Evolutionary conservation across 805 yeast genomes (phyloP).

Genomic region (Kregervanrija delftensis): DNA sequence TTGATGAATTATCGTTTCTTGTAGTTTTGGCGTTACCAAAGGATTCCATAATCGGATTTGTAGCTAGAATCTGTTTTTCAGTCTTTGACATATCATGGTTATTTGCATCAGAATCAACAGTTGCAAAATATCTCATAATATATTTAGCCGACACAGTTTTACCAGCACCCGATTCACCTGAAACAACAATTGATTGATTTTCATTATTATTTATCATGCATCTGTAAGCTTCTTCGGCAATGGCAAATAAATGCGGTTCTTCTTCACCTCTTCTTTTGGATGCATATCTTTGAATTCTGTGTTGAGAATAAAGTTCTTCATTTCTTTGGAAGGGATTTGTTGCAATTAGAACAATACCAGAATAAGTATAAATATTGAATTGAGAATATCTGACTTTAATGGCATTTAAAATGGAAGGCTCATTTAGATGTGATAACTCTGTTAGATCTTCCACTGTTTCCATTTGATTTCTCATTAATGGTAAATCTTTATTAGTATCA

Average conservation of each 20-base stretch:
- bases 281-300: conserved; percentile 90
- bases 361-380: conserved; percentile 87
- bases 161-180: conserved; percentile 99
- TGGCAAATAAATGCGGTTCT: conserved; percentile 95
- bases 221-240: conserved; percentile 95
- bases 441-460: conserved; percentile 96
- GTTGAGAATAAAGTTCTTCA: conserved; percentile 85
- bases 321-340: conserved; percentile 92
- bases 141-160: conserved; percentile 95
- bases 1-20: conserved; percentile 93
- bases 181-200: conserved; percentile 93
- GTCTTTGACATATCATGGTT: conserved; percentile 74
- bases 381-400: conserved; percentile 85
- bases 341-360: conserved; percentile 95
- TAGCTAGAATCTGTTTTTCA: conserved; percentile 90
- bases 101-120: conserved; percentile 59
- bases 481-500: conserved; percentile 53
- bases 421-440: conserved; percentile 84
- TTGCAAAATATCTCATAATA: conserved; percentile 95
- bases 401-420: conserved; percentile 94
- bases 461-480: conserved; percentile 82
- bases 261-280: conserved; percentile 90
- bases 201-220: conserved; percentile 81
- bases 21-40: conserved; percentile 98
- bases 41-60: conserved; percentile 96